Conservation (phyloP, 768 basidiomycete species). For the Macrolepiota dolichaula region DNA sequence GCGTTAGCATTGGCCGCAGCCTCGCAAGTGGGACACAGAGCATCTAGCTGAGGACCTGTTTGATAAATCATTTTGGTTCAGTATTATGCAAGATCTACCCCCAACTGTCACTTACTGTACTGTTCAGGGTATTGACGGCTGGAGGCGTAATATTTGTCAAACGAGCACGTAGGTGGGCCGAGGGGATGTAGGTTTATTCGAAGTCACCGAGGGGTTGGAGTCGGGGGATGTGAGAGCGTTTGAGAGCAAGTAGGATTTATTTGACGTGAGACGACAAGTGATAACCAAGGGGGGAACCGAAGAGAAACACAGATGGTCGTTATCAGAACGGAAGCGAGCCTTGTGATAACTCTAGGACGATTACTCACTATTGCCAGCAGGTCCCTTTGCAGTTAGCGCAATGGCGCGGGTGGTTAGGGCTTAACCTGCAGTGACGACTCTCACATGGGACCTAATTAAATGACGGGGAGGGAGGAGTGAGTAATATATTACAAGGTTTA, state of each 20-base stretch:
- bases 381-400: conserved; percentile 42
- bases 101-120: conserved; percentile 17
- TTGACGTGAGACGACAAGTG: conserved; percentile 4
- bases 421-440: conserved; percentile 47
- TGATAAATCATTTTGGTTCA: background rate
- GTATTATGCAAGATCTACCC: background rate
- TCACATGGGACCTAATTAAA: conserved; percentile 44
- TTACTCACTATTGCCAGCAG: conserved; percentile 22
- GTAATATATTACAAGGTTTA: conserved; percentile 14
- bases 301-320: background rate
- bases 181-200: background rate
- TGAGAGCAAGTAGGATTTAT: background rate
- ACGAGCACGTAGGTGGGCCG: background rate
- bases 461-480: conserved; percentile 9
- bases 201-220: background rate
- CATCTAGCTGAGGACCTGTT: conserved; percentile 40
- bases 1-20: background rate
- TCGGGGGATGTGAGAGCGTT: conserved; percentile 3
- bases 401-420: conserved; percentile 42
- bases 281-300: background rate
- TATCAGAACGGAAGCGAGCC: background rate
- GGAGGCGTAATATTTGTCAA: background rate
- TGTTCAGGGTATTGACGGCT: conserved; percentile 24
- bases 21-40: conserved; percentile 26
- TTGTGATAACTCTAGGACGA: background rate